Evolutionary conservation across 345 rosid species (phyloP), one percentile per base, ranked within the genome.

Genomic region (Geranium rotundifolium): DNA sequence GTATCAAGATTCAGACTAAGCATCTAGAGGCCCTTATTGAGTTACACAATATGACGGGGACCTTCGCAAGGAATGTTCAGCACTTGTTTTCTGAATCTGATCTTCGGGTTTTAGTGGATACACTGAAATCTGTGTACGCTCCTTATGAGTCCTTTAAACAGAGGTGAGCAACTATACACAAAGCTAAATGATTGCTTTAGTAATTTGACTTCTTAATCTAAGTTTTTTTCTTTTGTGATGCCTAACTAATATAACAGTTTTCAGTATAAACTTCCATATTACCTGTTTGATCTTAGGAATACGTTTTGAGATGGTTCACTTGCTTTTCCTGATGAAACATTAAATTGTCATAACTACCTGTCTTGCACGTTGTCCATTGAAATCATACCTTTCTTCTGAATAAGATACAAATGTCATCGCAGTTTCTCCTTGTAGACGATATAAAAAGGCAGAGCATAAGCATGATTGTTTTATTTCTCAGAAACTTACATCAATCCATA

Each of bases 11-110:
- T 75, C 99, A 93, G 75, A 77, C 90, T 41, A 90, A 86, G 81
- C 99, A 93, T 75, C 87, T 93, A 58, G 96, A 86, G 76, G 82
- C 96, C 65, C 72, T 93, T 71, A 90, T 90, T 71, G 99, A 90
- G 19, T 81, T 93, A 68, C 99, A 93, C 73, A 88, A 85, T 68
- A 81, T 86, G 78, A 84, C 95, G 14, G 96, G 89, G 59, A 77
- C 80, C 39, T 93, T 93, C 70, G 96, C 89, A 12, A 83, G 92
- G 79, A 90, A 93, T 70, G 78, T 93, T 63, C 96, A 93, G 75
- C 95, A 90, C 73, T 71, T 88, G 64, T 93, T 90, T 79, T 88
- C 96, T 4, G 97, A 88, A 66, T 86, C 99, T 57, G 87, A 90
- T 77, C 61, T 90, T 27, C 80, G 75, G 67, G 79, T 85, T 73